These are phyloP conservation scores for Yamadazyma diospyri DNA, from an alignment of 1,139 yeast species.

Conservation along the genomic window DNA sequence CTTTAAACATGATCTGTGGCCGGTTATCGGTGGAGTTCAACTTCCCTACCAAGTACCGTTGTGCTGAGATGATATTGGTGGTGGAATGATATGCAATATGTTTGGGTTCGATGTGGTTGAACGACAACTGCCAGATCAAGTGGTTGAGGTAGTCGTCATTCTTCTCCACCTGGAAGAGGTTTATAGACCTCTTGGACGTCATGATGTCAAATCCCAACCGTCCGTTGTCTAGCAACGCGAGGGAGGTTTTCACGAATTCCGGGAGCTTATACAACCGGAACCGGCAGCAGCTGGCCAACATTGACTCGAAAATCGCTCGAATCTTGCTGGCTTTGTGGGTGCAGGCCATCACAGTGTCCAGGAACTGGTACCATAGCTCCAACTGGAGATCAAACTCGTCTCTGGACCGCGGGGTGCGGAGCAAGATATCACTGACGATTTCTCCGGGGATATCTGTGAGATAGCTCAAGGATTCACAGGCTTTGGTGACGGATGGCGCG, in stretches of 20 bases:
- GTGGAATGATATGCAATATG: background rate
- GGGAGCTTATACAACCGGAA: constrained; percentile 21
- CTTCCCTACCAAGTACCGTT: background rate
- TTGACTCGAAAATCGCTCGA: constrained; percentile 21
- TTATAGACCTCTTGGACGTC: background rate
- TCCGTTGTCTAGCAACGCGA: constrained; percentile 4
- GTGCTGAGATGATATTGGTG: background rate
- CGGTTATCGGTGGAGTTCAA: background rate
- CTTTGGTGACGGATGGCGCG: constrained; percentile 23
- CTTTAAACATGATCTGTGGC: constrained; percentile 22
- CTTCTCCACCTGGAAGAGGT: constrained; percentile 2
- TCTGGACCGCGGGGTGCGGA: constrained; percentile 32
- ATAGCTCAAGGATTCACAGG: constrained; percentile 27
- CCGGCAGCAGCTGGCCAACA: constrained; percentile 25
- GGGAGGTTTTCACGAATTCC: constrained; percentile 16
- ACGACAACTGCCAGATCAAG: constrained; percentile 23
- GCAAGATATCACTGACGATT: constrained; percentile 31
- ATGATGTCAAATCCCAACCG: background rate
- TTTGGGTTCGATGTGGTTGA: constrained; percentile 10
- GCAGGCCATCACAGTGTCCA: constrained; percentile 16
- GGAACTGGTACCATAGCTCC: constrained; percentile 33
- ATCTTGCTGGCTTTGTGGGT: constrained; percentile 19
- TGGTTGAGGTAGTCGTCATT: constrained; percentile 18
- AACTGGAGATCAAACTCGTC: constrained; percentile 32
- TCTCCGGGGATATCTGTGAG: constrained; percentile 34